Conservation (phyloP, 108 stramenopile species). For the Nitzschia inconspicua region DNA sequence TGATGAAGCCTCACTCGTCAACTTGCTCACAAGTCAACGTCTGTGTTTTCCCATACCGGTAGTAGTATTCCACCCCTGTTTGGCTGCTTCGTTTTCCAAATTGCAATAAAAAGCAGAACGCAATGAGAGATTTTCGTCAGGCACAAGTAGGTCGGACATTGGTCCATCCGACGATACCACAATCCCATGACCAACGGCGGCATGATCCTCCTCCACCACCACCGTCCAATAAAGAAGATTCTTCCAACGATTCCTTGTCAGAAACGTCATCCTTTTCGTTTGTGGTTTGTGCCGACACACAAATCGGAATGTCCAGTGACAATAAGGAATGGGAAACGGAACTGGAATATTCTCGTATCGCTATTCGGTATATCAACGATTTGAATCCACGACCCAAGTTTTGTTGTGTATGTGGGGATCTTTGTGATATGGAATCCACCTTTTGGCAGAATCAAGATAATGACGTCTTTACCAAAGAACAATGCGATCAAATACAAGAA, state of each 20-base stretch:
- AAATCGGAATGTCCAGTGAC: conserved; percentile 51
- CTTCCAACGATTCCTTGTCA: neutral
- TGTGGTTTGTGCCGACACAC: conserved; percentile 67
- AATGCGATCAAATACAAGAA: conserved; percentile 64
- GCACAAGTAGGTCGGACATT: conserved; percentile 21
- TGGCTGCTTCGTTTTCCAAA: no score
- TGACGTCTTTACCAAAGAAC: conserved; percentile 43
- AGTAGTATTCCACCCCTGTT: no score
- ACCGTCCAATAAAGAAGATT: neutral
- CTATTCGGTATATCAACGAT: conserved; percentile 49
- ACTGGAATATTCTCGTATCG: conserved; percentile 46
- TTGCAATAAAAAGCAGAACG: no score
- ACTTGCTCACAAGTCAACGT: no score
- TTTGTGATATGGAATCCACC: conserved; percentile 59
- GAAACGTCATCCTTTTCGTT: conserved; percentile 20
- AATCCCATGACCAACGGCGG: neutral
- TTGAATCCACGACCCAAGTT: conserved; percentile 56
- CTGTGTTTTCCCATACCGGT: no score
- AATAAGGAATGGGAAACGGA: conserved; percentile 61
- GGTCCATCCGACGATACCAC: conserved; percentile 20
- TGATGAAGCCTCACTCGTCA: no score
- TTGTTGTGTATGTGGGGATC: conserved; percentile 74
- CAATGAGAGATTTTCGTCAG: no score
- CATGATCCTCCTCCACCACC: neutral
- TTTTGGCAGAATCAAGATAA: no score